phyloP scores from a whole-genome alignment of 495 filamentous ascomycete species.

The Aspergillus olivimuriae region DNA sequence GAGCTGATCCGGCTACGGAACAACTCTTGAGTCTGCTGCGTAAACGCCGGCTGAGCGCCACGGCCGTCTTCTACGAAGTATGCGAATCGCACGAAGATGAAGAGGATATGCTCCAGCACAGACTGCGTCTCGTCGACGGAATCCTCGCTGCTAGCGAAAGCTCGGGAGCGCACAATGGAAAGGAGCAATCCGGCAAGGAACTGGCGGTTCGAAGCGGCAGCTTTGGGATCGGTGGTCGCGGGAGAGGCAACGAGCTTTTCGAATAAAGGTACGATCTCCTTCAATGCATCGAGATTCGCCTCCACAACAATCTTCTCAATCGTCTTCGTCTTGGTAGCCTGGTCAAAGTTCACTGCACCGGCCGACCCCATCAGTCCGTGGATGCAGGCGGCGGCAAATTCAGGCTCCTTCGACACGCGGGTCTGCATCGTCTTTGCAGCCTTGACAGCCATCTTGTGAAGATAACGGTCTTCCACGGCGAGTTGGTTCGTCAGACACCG shows the following conservation, averaged over 20 bases:
- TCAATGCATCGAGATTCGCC: slow-evolving; percentile 45
- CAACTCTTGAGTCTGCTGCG: slow-evolving; percentile 56
- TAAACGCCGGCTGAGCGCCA: slow-evolving; percentile 39
- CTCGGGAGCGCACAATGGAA: slow-evolving; percentile 36
- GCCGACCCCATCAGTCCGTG: slow-evolving; percentile 58
- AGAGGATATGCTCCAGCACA: slow-evolving; percentile 35
- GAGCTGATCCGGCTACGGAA: slow-evolving; percentile 63
- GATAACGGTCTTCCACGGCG: slow-evolving; percentile 72
- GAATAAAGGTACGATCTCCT: slow-evolving; percentile 36
- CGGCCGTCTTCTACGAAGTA: slow-evolving; percentile 31
- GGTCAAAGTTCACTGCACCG: slow-evolving; percentile 76
- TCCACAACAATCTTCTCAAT: slow-evolving; percentile 65
- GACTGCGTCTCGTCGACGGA: slow-evolving; percentile 25
- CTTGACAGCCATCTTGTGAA: slow-evolving; percentile 74
- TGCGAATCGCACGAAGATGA: slow-evolving; percentile 36
- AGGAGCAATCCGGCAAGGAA: slow-evolving; percentile 43
- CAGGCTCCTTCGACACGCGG: slow-evolving; percentile 59
- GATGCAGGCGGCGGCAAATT: slow-evolving; percentile 52
- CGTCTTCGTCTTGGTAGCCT: slow-evolving; percentile 81
- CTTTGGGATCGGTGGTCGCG: slow-evolving; percentile 36
- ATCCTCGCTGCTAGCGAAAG: slow-evolving; percentile 23
- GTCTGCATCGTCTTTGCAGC: slow-evolving; percentile 60
- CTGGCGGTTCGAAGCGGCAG: slow-evolving; percentile 39
- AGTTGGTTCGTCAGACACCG: slow-evolving; percentile 83
- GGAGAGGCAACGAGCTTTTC: slow-evolving; percentile 34